These are phyloP conservation scores for Rutstroemia sydowiana DNA, from an alignment of 2,329 filamentous ascomycete species.

Conservation along the genomic window DNA sequence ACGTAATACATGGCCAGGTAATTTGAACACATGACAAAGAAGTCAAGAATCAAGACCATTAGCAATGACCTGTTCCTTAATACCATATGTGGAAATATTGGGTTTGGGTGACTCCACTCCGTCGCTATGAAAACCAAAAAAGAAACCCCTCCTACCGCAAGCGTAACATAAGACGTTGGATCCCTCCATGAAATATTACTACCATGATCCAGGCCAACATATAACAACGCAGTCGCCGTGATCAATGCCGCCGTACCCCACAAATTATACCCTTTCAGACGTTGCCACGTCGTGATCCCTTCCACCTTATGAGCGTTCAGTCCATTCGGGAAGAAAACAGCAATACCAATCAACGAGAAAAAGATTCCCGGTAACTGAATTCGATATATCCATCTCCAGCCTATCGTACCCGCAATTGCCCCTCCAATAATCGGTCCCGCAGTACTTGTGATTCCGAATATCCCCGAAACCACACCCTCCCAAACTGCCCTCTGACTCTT, in stretches of 20 bases:
- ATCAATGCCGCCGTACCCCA: background rate
- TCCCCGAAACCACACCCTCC: background rate
- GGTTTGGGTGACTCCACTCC: background rate
- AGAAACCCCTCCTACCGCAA: background rate
- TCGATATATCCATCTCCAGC: background rate
- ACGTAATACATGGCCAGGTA: background rate
- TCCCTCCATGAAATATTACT: background rate
- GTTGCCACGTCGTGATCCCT: background rate
- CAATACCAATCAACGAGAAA: conserved; percentile 18
- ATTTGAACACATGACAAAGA: background rate
- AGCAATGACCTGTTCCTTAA: background rate
- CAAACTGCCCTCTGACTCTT: background rate
- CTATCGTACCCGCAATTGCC: background rate
- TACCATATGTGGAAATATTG: background rate
- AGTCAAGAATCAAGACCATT: background rate
- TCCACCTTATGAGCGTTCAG: no score
- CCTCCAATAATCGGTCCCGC: background rate
- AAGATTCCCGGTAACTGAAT: background rate
- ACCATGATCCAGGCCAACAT: background rate
- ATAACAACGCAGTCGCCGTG: background rate
- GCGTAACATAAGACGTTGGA: background rate
- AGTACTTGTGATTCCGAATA: background rate
- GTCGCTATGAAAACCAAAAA: background rate
- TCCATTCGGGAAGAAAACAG: background rate
- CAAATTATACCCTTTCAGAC: background rate